These are phyloP conservation scores for Pisolithus marmoratus DNA, from an alignment of 768 basidiomycete species.

Conservation along the genomic window DNA sequence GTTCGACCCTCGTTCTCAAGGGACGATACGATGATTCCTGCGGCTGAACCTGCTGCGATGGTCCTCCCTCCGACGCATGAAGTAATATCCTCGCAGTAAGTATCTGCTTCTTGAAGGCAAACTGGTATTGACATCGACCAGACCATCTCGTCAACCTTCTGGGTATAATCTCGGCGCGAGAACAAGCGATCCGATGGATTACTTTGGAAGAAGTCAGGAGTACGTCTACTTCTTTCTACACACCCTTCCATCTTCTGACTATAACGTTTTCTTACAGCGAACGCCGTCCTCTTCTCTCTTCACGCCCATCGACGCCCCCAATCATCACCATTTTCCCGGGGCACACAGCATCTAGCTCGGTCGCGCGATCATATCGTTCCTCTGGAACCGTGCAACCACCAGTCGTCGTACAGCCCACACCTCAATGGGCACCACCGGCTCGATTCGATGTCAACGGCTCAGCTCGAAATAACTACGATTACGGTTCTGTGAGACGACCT, in stretches of 20 bases:
- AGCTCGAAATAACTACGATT: slow-evolving; percentile 19
- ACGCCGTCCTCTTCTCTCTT: slow-evolving; percentile 43
- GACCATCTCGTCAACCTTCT: slow-evolving; percentile 13
- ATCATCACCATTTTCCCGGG: slow-evolving; percentile 19
- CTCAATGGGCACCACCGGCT: slow-evolving; percentile 21
- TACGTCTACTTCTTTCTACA: no score
- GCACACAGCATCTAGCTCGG: slow-evolving; percentile 16
- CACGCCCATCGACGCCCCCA: slow-evolving; percentile 27
- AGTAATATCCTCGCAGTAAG: slow-evolving; percentile 23
- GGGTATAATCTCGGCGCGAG: slow-evolving; percentile 12
- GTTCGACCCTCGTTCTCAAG: slow-evolving; percentile 29
- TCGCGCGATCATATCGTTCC: slow-evolving; percentile 20
- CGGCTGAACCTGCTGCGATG: slow-evolving; percentile 19
- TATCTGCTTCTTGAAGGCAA: background rate
- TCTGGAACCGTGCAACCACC: slow-evolving; percentile 1
- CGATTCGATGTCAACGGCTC: slow-evolving; percentile 26
- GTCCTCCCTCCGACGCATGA: slow-evolving; percentile 31
- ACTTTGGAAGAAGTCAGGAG: slow-evolving; percentile 15
- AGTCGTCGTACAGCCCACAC: slow-evolving; percentile 21
- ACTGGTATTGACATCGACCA: slow-evolving; percentile 3
- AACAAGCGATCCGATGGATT: slow-evolving; percentile 10
- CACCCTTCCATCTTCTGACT: background rate
- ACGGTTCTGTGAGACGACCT: slow-evolving; percentile 20
- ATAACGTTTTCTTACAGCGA: slow-evolving; percentile 35
- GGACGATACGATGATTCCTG: slow-evolving; percentile 22